A percentile compares a stretch with the other conserved stretches of the same genome.
These are phyloP conservation scores for Clavariopsis aquatica DNA, from an alignment of 495 filamentous ascomycete species.

Conservation along the genomic window DNA sequence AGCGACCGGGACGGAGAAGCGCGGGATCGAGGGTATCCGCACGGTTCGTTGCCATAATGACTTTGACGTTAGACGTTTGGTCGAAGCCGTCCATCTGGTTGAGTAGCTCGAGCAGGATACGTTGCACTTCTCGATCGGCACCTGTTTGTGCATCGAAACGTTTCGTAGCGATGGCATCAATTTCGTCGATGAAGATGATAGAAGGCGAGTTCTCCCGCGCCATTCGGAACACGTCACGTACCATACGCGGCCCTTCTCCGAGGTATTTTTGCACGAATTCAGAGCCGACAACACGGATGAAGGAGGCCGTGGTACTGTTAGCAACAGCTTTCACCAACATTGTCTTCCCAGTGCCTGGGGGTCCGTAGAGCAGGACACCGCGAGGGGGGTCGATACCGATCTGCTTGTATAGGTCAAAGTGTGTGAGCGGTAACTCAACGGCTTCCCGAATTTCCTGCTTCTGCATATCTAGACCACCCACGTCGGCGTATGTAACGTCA, in stretches of 20 bases:
- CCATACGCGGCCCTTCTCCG: slow-evolving; percentile 97
- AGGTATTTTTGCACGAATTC: slow-evolving; percentile 99
- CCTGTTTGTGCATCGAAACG: slow-evolving; percentile 98
- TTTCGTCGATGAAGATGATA: slow-evolving; percentile 99
- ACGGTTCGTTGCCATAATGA: slow-evolving; percentile 99
- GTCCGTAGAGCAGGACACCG: slow-evolving; percentile 93
- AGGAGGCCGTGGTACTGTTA: slow-evolving; percentile 96
- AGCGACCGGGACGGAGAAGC: slow-evolving; percentile 86
- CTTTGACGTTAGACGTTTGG: slow-evolving; percentile 97
- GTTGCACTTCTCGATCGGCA: slow-evolving; percentile 96
- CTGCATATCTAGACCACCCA: slow-evolving; percentile 98
- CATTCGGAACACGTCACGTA: slow-evolving; percentile 98
- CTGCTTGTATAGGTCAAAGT: slow-evolving; percentile 97
- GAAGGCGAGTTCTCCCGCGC: slow-evolving; percentile 95
- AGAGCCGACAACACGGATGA: slow-evolving; percentile 96
- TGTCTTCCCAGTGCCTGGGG: slow-evolving; percentile 96
- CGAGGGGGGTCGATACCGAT: slow-evolving; percentile 97
- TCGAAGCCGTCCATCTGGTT: slow-evolving; percentile 99
- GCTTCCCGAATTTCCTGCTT: slow-evolving; percentile 99
- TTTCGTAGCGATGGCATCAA: slow-evolving; percentile 98
- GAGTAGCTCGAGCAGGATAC: slow-evolving; percentile 92
- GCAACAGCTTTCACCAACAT: slow-evolving; percentile 99
- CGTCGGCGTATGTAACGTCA: slow-evolving; percentile 96
- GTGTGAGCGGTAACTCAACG: slow-evolving; percentile 91
- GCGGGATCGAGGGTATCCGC: slow-evolving; percentile 96